Evolutionary conservation across 2,329 filamentous ascomycete genomes (phyloP).

Genomic region (Cadophora sp.): DNA sequence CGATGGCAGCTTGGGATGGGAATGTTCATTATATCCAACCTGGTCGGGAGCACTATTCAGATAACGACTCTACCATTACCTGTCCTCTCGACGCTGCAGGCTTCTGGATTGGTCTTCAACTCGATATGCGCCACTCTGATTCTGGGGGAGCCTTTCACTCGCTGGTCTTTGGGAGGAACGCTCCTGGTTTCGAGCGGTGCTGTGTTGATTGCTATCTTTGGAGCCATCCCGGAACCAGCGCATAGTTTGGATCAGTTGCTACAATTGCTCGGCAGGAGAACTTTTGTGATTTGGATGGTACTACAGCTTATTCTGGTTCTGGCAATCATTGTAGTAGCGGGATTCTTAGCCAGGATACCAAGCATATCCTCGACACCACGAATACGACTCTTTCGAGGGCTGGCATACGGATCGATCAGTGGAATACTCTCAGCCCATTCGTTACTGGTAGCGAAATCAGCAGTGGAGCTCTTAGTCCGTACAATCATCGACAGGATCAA

Average conservation of each 20-base stretch:
- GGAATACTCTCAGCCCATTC: slow-evolving; percentile 94
- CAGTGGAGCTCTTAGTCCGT: slow-evolving; percentile 89
- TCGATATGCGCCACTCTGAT: slow-evolving; percentile 95
- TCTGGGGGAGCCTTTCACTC: slow-evolving; percentile 91
- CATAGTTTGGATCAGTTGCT: slow-evolving; percentile 87
- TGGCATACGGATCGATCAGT: slow-evolving; percentile 88
- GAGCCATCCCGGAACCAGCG: slow-evolving; percentile 90
- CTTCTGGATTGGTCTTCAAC: slow-evolving; percentile 96
- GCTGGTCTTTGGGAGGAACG: slow-evolving; percentile 90
- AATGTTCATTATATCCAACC: slow-evolving; percentile 94
- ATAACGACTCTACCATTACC: slow-evolving; percentile 95
- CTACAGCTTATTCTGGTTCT: slow-evolving; percentile 77
- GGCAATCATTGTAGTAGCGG: slow-evolving; percentile 68
- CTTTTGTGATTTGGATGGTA: slow-evolving; percentile 90
- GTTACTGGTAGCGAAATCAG: slow-evolving; percentile 92
- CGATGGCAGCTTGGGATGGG: slow-evolving; percentile 98
- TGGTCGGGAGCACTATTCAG: slow-evolving; percentile 94
- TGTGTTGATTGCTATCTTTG: slow-evolving; percentile 91
- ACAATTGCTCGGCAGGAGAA: slow-evolving; percentile 71
- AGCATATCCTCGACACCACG: slow-evolving; percentile 65
- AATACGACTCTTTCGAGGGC: slow-evolving; percentile 78
- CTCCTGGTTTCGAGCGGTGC: slow-evolving; percentile 86
- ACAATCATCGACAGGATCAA: slow-evolving; percentile 87
- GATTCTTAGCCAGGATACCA: slow-evolving; percentile 59
- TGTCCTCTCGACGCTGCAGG: slow-evolving; percentile 93